These are phyloP conservation scores for Andalucia godoyi DNA, from an alignment of 78 protist genomes.

Conservation along the genomic window DNA sequence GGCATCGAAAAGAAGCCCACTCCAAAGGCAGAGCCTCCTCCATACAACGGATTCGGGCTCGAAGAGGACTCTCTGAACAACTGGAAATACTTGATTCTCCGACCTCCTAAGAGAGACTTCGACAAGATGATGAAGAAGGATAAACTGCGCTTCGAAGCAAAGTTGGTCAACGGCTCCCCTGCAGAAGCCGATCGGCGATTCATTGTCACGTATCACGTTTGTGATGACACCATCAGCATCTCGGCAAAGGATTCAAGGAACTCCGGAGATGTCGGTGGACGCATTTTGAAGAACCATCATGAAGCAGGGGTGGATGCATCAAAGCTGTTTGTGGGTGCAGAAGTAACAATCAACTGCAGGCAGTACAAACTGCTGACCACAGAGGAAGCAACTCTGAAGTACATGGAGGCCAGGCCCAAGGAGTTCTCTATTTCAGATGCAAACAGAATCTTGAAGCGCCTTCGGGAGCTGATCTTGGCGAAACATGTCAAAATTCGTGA, in stretches of 20 bases:
- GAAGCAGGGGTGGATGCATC: no score
- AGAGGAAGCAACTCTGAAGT: conserved; percentile 11
- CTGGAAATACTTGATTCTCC: conserved; percentile 27
- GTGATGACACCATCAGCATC: no score
- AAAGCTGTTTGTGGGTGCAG: conserved; percentile 20
- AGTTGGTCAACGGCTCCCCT: neutral
- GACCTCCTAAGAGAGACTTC: conserved; percentile 38
- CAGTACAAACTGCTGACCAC: neutral
- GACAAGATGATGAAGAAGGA: conserved; percentile 9
- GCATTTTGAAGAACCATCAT: no score
- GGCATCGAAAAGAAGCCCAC: neutral
- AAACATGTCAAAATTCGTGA: neutral
- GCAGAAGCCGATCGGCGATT: conserved; percentile 28
- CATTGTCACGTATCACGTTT: conserved; percentile 29
- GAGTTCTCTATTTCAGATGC: no score
- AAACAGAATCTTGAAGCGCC: no score
- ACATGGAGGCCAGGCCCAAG: conserved; percentile 1
- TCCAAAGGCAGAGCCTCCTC: conserved; percentile 12
- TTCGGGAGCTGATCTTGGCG: neutral
- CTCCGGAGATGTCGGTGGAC: no score
- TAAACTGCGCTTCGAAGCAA: conserved; percentile 24
- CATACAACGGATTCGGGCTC: conserved; percentile 37
- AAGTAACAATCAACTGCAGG: neutral
- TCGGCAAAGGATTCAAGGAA: no score
- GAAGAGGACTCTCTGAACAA: conserved; percentile 50